phyloP scores from a whole-genome alignment of 148 eudicot genomes.

The Gaultheria prostrata region DNA sequence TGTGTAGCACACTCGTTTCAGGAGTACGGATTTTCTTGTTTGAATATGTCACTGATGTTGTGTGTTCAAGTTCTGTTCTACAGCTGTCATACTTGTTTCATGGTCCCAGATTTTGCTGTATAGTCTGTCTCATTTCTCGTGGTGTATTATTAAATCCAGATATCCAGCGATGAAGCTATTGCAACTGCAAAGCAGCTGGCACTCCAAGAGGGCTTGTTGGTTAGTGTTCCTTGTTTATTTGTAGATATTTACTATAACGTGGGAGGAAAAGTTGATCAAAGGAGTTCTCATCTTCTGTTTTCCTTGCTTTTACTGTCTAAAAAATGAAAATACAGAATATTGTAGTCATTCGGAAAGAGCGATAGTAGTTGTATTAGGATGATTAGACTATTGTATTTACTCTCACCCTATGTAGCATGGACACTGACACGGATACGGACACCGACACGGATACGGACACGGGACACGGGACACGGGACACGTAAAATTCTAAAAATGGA shows the following conservation, averaged over 20 bases:
- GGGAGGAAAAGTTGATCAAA: not conserved
- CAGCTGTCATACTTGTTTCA: not conserved
- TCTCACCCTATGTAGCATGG: too few relatives aligned
- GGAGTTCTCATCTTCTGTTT: not conserved
- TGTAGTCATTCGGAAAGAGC: too few relatives aligned
- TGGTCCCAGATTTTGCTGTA: not conserved
- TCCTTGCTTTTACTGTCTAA: not conserved
- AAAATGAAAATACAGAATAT: not conserved
- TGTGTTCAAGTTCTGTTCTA: constrained; percentile 1
- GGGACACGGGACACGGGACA: too few relatives aligned
- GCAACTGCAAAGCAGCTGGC: constrained; percentile 94
- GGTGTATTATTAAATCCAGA: constrained; percentile 36
- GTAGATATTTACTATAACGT: not conserved
- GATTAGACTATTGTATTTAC: too few relatives aligned
- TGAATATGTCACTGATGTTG: not conserved
- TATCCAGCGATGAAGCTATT: constrained; percentile 89
- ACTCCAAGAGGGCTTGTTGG: constrained; percentile 95
- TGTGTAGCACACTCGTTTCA: constrained; percentile 5
- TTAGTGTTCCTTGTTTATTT: constrained; percentile 34
- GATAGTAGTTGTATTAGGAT: too few relatives aligned
- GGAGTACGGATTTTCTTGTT: not conserved
- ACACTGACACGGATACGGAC: too few relatives aligned
- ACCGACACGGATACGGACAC: too few relatives aligned
- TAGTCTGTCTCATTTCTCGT: not conserved
- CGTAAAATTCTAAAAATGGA: too few relatives aligned